phyloP scores from a whole-genome alignment of 1,284 basidiomycete genomes.

The Phellinidium pouzarii region DNA sequence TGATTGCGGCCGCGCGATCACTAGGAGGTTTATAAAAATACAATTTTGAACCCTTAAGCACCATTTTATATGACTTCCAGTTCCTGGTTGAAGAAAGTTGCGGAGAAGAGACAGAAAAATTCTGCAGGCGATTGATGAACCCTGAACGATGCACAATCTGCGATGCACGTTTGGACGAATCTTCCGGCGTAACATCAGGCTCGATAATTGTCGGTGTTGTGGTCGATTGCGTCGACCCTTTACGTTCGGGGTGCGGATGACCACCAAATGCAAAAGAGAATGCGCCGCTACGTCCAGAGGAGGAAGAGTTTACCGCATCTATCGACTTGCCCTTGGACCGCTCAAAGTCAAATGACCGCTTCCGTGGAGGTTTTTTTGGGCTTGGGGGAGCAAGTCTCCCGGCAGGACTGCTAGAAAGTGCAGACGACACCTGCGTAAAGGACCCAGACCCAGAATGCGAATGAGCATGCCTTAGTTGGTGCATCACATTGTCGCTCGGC shows the following conservation, averaged over 20 bases:
- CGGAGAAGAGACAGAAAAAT: conserved; percentile 35
- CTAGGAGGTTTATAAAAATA: conserved; percentile 77
- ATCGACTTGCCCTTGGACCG: conserved; percentile 8
- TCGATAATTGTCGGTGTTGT: conserved; percentile 42
- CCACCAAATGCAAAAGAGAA: conserved; percentile 32
- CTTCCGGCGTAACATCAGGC: conserved; percentile 27
- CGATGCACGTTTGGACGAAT: conserved; percentile 50
- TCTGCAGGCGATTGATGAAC: conserved; percentile 65
- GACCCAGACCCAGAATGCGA: conserved; percentile 19
- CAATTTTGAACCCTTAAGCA: conserved; percentile 73
- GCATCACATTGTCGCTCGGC: conserved; percentile 26
- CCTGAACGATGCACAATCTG: conserved; percentile 70
- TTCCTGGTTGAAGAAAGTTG: conserved; percentile 42
- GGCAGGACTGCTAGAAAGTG: not conserved
- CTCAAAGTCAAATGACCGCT: conserved; percentile 17
- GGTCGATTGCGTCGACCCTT: conserved; percentile 14
- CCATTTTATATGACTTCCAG: conserved; percentile 80
- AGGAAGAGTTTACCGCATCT: conserved; percentile 20
- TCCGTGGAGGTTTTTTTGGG: conserved; percentile 13
- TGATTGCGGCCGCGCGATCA: conserved; percentile 55
- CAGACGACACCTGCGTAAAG: not conserved
- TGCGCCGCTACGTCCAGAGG: conserved; percentile 24
- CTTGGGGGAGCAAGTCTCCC: conserved; percentile 10
- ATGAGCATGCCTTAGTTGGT: conserved; percentile 32
- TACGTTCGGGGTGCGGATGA: conserved; percentile 16